Percentiles rank a stretch among this genome's conserved stretches.
phyloP scores from a whole-genome alignment of 306 rosid species.

The Malus sylvestris region DNA sequence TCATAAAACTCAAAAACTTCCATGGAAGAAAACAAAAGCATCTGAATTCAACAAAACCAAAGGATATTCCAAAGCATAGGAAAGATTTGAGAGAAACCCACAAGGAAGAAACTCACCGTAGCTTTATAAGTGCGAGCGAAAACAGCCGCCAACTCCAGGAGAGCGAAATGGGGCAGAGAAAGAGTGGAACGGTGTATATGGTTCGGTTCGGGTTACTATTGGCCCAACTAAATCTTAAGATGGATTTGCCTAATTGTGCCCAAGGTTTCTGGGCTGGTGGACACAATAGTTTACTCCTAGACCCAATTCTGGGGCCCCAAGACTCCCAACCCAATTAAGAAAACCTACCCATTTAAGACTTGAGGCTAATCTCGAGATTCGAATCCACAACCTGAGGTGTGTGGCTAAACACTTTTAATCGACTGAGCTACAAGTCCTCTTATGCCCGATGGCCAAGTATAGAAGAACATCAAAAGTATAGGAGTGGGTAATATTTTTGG shows the following conservation, averaged over 20 bases:
- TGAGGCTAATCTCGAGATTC: too few species aligned
- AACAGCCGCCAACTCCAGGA: neutral
- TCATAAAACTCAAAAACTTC: neutral
- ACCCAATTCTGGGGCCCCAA: neutral
- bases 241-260: neutral
- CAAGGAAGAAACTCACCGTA: constrained; percentile 1
- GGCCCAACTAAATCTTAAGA: neutral
- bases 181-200: neutral
- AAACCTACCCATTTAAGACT: neutral
- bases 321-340: neutral
- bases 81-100: neutral
- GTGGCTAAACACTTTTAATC: too few species aligned
- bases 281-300: neutral
- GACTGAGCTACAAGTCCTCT: too few species aligned
- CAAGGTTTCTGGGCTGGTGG: too few species aligned
- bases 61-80: neutral
- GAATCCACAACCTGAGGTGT: too few species aligned
- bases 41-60: neutral
- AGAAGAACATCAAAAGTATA: too few species aligned
- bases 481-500: too few species aligned
- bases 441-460: too few species aligned
- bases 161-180: neutral
- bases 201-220: neutral
- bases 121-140: neutral
- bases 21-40: neutral